Base-by-base conservation (phyloP, 768 basidiomycete genomes). In the Guyanaporus albipodus region DNA sequence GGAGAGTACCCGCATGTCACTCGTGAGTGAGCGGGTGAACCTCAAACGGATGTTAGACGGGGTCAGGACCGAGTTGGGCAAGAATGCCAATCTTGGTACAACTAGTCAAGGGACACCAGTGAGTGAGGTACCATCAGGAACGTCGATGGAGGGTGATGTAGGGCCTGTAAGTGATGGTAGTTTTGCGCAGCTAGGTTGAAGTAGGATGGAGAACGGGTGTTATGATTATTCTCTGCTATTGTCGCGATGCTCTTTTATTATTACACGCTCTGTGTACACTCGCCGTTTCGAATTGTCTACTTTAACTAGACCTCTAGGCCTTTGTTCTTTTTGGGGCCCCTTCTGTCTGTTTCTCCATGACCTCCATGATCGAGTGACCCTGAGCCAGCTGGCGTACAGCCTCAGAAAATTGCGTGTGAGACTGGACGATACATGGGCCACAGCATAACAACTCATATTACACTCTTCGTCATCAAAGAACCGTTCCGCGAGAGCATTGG, bases 11-110 rank as follows among this genome's bases (percentile, higher is more conserved):
- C 78, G 89, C 44, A 75, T 90, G 69, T 77, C 82, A 31, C 70
- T 98, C 33, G 81, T 90, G 44, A 83, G 77, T 57, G 95, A 98
- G 62, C 78, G 91, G 42, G 64, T 84, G 42, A 77, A 76, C 33
- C 58, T 91, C 44, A 85, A 82, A 67, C 82, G 78, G 62, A 77
- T 82, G 74, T 64, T 91, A 39, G 89, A 91, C 33, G 72, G 70
- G 6, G 81, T 90, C 7, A 70, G 77, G 40, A 65, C 67, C 2
- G 87, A 91, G 72, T 68, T 89, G 49, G 72, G 78, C 32, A 78
- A 77, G 67, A 78, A 76, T 50, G 56, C 60, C 18, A 69, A 66
- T 38, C 51, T 86, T 48, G 79, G 79, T 8, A 77, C 77, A 17
- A 81, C 74, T 0, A 76, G 80, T 3, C 85, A 85, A 63, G 85